Percentiles rank a stretch among this genome's conserved stretches.
phyloP scores from a whole-genome alignment of 139 green algal species.

The Coelastrella sp. region DNA sequence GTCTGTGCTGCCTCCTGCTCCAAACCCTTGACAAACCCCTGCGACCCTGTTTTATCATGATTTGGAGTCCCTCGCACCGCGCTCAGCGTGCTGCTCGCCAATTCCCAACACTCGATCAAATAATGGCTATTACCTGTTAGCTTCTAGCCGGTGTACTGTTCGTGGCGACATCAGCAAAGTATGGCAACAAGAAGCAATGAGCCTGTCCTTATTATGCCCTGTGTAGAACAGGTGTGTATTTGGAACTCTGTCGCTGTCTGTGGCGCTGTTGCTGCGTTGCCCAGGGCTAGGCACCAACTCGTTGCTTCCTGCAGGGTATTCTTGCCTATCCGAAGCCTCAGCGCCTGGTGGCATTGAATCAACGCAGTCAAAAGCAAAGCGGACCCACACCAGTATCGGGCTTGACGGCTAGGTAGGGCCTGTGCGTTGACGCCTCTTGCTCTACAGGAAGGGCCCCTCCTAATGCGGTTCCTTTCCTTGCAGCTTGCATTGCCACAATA shows the following conservation, averaged over 20 bases:
- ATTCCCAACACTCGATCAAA: too few species aligned
- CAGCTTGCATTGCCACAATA: slow-evolving; percentile 11
- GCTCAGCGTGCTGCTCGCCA: too few species aligned
- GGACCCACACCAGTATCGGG: background rate
- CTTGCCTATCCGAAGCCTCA: slow-evolving; percentile 31
- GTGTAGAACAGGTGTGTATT: background rate
- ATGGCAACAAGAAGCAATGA: background rate
- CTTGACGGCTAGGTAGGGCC: background rate
- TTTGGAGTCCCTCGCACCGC: too few species aligned
- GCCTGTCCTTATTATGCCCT: background rate
- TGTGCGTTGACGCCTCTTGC: background rate
- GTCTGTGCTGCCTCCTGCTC: too few species aligned
- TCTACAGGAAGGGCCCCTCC: background rate
- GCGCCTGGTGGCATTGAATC: background rate
- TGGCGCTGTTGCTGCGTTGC: background rate
- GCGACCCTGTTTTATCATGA: too few species aligned
- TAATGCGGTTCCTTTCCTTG: background rate
- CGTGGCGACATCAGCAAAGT: background rate
- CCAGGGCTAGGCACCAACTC: background rate
- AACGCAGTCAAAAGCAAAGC: background rate
- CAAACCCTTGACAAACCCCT: too few species aligned
- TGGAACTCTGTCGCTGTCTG: too few species aligned
- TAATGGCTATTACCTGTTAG: too few species aligned
- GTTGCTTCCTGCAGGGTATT: background rate
- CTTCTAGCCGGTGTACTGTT: too few species aligned